Conservation (phyloP, 441 rosid species). For the Euphorbia celastroides region DNA sequence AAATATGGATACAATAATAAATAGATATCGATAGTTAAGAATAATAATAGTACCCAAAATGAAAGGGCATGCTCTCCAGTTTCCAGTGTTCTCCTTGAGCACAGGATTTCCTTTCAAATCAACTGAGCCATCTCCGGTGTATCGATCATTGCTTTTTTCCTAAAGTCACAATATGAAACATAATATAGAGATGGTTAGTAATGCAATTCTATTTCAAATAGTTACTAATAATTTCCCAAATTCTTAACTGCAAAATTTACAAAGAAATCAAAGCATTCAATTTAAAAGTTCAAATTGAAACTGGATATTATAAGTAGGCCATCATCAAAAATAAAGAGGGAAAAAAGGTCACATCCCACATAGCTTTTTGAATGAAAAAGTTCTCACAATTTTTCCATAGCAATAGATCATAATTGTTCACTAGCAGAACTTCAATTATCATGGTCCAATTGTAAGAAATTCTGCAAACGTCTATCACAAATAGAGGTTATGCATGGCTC, state of each 20-base stretch:
- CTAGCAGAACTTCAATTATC: not conserved
- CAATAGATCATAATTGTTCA: not conserved
- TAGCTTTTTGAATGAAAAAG: not conserved
- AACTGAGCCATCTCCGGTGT: constrained; percentile 69
- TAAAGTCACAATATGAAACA: constrained; percentile 16
- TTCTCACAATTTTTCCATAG: not conserved
- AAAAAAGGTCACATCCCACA: not conserved
- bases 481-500: not conserved
- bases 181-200: not conserved
- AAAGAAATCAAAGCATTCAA: too few relatives aligned
- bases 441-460: not conserved
- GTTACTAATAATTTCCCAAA: not conserved
- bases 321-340: not conserved
- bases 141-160: constrained; percentile 30
- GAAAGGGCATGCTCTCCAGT: constrained; percentile 68
- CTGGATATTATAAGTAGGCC: too few relatives aligned
- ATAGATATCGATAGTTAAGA: not conserved
- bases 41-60: constrained; percentile 39
- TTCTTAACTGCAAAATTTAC: not conserved
- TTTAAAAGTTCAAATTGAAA: too few relatives aligned
- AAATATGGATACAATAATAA: not conserved
- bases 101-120: constrained; percentile 44
- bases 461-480: not conserved
- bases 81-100: constrained; percentile 55
- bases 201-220: not conserved